phyloP scores from a whole-genome alignment of 2,329 filamentous ascomycete species.

The Cryphonectria parasitica region DNA sequence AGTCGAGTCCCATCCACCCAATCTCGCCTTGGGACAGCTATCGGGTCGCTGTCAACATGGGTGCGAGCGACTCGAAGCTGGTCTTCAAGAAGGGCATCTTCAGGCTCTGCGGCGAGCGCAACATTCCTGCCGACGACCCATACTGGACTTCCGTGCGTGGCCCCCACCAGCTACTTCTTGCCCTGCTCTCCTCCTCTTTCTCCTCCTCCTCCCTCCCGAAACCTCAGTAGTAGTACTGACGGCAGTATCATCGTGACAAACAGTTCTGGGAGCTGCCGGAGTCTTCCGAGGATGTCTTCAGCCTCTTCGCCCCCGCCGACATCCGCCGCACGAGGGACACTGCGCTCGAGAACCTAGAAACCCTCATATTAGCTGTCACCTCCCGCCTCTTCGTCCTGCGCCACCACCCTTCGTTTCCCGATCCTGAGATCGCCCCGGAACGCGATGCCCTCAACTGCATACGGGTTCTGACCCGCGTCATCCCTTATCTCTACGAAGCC shows the following conservation, averaged over 20 bases:
- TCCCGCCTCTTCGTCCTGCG: constrained; percentile 80
- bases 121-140: constrained; percentile 83
- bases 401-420: constrained; percentile 89
- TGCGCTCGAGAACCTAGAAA: constrained; percentile 86
- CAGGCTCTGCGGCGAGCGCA: constrained; percentile 86
- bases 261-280: constrained; percentile 98
- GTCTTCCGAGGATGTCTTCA: constrained; percentile 94
- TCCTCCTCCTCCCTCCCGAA: not conserved
- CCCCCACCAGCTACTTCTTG: not conserved
- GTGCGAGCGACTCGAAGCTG: constrained; percentile 97
- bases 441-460: constrained; percentile 94
- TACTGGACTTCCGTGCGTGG: constrained; percentile 87
- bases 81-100: constrained; percentile 99
- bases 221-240: constrained; percentile 4
- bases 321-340: constrained; percentile 87
- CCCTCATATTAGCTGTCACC: constrained; percentile 81
- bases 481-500: constrained; percentile 91
- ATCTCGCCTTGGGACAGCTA: constrained; percentile 24
- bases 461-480: constrained; percentile 81
- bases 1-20: not conserved
- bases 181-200: too few relatives aligned
- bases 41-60: constrained; percentile 63
- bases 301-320: constrained; percentile 86
- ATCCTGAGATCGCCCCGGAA: constrained; percentile 81
- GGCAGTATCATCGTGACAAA: constrained; percentile 47